These are phyloP conservation scores for Fusarium nelsonii DNA, from an alignment of 2,329 filamentous ascomycete genomes.

Conservation along the genomic window DNA sequence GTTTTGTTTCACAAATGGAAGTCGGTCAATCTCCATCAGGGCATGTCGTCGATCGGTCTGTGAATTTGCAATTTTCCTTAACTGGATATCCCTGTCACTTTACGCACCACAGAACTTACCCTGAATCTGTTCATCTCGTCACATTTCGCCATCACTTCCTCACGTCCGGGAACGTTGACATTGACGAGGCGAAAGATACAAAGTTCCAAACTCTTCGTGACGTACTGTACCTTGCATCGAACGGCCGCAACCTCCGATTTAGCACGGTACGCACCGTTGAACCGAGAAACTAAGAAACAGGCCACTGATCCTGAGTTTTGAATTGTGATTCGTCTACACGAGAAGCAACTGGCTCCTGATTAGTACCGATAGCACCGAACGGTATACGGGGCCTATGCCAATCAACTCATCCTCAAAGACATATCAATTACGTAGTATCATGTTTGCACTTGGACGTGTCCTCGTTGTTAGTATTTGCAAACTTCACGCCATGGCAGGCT, in stretches of 20 bases:
- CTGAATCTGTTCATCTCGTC: background rate
- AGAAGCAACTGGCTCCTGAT: slow-evolving; percentile 8
- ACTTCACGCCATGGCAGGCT: slow-evolving; percentile 13
- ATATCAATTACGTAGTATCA: background rate
- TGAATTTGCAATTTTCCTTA: slow-evolving; percentile 1
- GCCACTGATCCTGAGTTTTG: slow-evolving; percentile 32
- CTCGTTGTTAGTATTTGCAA: background rate
- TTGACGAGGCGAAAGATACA: background rate
- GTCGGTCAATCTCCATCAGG: slow-evolving; percentile 13
- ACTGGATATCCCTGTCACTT: slow-evolving; percentile 15
- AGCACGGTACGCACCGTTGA: slow-evolving; percentile 20
- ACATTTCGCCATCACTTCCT: slow-evolving; percentile 5
- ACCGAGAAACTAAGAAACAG: slow-evolving; percentile 29
- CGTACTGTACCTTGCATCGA: slow-evolving; percentile 20
- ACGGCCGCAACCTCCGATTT: background rate
- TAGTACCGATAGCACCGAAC: background rate
- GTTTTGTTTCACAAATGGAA: slow-evolving; percentile 28
- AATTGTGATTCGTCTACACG: slow-evolving; percentile 14
- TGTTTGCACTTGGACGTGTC: background rate
- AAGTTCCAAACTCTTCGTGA: slow-evolving; percentile 8
- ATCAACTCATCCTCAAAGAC: background rate
- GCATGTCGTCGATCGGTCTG: slow-evolving; percentile 10
- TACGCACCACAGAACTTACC: background rate
- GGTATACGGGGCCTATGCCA: slow-evolving; percentile 1
- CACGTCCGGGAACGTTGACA: background rate